Evolutionary conservation across 1,284 basidiomycete species (phyloP), one percentile per base, ranked within the genome.

Genomic region (Apiotrichum sp.): DNA sequence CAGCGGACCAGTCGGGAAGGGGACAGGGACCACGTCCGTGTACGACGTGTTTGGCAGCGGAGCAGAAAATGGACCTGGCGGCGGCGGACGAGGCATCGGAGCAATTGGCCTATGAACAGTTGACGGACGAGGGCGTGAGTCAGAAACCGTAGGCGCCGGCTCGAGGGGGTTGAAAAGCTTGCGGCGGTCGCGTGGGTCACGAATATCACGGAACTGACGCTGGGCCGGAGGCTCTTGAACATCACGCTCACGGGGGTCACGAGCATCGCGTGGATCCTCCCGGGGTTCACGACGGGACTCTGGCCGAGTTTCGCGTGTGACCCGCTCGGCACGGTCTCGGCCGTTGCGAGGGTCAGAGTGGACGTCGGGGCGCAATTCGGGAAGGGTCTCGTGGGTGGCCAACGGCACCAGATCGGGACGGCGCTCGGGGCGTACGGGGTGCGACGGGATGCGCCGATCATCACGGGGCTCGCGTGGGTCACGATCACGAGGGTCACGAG

Each of bases 1-100:
- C 0, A 47, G 46, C 11, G 39, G 53, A 3, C 57, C 53, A 9
- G 53, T 52, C n/a, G 57, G 57, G 36, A 54, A 58, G 6, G 57
- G 53, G 7, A 50, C 46, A 0, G 57, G 57, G 6, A 51, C 36
- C 2, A 58, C 56, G 14, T 58, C 48, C 5, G 50, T 52, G 55
- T 57, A 57, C 31, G 40, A 41, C 10, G 40, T 14, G n/a, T 14
- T n/a, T 6, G 13, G 9, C 10, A 33, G 22, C 22, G 22, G 22
- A 22, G 22, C 22, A 22, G 22, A 22, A 22, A 22, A 22, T 22
- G 22, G 22, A 22, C 22, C 22, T 22, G 22, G 22, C 22, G 22
- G 22, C 22, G 22, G 22, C 22, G 22, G 22, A n/a, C n/a, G n/a
- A n/a, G 22, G 22, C 22, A 22, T 22, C 22, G 22, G 22, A 22